Percentiles rank a stretch among this genome's conserved stretches.
Conservation (phyloP, 495 filamentous ascomycete genomes). For the Lentithecium fluviatile region DNA sequence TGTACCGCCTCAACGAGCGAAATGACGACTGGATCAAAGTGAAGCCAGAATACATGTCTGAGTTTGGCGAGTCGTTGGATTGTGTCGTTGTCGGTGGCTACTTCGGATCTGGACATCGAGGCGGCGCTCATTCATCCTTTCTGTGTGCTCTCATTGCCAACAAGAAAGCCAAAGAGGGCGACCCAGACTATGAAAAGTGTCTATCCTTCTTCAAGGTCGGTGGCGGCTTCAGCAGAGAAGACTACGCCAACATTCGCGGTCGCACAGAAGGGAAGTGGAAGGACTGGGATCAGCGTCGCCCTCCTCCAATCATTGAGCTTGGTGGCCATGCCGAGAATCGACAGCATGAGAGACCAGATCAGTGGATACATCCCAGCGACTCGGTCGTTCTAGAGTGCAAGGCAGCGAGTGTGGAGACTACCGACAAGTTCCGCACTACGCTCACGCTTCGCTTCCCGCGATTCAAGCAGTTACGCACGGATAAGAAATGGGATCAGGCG, state of each 20-base stretch:
- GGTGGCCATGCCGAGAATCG: constrained; percentile 65
- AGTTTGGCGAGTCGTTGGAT: constrained; percentile 92
- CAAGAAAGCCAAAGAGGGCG: constrained; percentile 59
- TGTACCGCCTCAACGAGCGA: constrained; percentile 83
- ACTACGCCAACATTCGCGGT: constrained; percentile 79
- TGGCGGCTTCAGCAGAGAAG: constrained; percentile 81
- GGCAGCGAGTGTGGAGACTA: constrained; percentile 72
- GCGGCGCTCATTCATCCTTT: constrained; percentile 80
- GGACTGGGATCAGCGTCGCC: constrained; percentile 75
- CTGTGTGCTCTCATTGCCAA: constrained; percentile 81
- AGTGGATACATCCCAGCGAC: constrained; percentile 89
- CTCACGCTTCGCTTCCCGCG: constrained; percentile 88
- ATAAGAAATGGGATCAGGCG: constrained; percentile 80
- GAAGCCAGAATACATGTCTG: constrained; percentile 97
- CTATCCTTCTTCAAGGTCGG: constrained; percentile 96
- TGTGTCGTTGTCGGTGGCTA: constrained; percentile 89
- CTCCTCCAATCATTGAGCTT: constrained; percentile 78
- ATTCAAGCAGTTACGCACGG: constrained; percentile 76
- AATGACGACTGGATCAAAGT: constrained; percentile 99
- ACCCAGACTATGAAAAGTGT: constrained; percentile 66
- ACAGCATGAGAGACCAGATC: constrained; percentile 79
- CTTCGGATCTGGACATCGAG: constrained; percentile 81
- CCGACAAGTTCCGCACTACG: constrained; percentile 73
- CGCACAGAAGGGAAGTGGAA: constrained; percentile 89
- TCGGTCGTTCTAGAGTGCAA: constrained; percentile 87